These are phyloP conservation scores for Cercospora zeina DNA, from an alignment of 2,329 filamentous ascomycete genomes.

Conservation along the genomic window DNA sequence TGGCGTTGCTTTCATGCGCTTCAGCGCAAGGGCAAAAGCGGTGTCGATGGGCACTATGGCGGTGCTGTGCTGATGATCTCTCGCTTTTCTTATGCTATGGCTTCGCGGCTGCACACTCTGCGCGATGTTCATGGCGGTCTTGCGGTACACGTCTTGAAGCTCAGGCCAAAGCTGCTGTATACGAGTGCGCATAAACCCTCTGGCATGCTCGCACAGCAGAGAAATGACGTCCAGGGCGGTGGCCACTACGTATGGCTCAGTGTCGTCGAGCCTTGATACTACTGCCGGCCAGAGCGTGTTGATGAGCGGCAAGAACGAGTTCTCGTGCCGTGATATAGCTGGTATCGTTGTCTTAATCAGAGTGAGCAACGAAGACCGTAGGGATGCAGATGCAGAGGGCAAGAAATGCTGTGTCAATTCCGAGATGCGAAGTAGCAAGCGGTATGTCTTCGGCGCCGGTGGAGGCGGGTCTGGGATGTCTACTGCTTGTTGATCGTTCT, in stretches of 20 bases:
- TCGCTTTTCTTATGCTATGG: not conserved
- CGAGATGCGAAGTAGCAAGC: constrained; percentile 78
- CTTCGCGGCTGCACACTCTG: constrained; percentile 9
- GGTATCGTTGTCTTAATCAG: constrained; percentile 72
- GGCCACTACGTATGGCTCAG: constrained; percentile 67
- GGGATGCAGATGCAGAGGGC: constrained; percentile 74
- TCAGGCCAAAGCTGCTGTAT: constrained; percentile 70
- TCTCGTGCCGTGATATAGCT: constrained; percentile 72
- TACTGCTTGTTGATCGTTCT: constrained; percentile 31
- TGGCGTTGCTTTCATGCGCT: constrained; percentile 26
- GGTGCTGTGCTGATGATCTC: constrained; percentile 1
- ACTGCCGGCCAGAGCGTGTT: constrained; percentile 90
- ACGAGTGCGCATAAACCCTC: constrained; percentile 76
- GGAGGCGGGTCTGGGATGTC: constrained; percentile 49
- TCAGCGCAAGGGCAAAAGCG: constrained; percentile 24
- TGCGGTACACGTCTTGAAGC: constrained; percentile 32
- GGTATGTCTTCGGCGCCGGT: constrained; percentile 73
- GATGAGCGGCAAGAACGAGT: constrained; percentile 82
- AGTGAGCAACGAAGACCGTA: constrained; percentile 75
- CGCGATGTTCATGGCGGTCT: constrained; percentile 18
- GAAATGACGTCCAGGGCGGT: constrained; percentile 69
- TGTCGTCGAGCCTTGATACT: constrained; percentile 64
- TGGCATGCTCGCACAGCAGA: constrained; percentile 68
- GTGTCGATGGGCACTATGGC: not conserved
- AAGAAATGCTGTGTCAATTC: constrained; percentile 86